Base-by-base conservation (phyloP, 129 eudicot species). In the Helianthus tuberosus region DNA sequence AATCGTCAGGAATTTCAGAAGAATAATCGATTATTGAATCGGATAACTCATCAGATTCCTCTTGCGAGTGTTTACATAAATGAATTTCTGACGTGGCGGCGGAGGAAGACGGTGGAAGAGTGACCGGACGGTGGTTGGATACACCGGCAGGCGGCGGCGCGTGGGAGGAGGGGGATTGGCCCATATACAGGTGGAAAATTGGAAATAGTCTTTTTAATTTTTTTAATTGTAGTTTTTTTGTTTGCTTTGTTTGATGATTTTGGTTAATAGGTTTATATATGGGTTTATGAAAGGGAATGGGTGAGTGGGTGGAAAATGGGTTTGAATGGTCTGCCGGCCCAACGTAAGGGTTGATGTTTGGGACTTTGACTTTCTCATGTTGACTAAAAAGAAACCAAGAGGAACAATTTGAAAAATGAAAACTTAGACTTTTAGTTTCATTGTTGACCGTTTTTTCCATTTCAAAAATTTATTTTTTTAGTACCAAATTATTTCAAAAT, bases 1-100 rank as follows among this genome's bases (percentile, higher is more conserved):
- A 60, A 14, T 59, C 77, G 50, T 85, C 90, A 1, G 90, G 90
- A 17, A 88, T 72, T 55, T 72, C 82, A 8, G 75, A 66, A 14
- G 73, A 77, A 68, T 77, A 66, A 62, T 88, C 88, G 32, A 67
- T 50, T 3, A 25, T 25, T 25, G 2, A 25, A 25, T 25, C 29
- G 29, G 29, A 25, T 25, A 25, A 2, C 29, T 25, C 29, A 25
- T 25, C 29, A 5, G 72, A 73, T 68, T 79, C 76, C 64, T 85
- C 87, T 13, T 17, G 36, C 1, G 13, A 27, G 41, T 51, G 57
- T 41, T 12, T 66, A 16, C 20, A 52, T 14, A 63, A 23, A 9
- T 27, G 13, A 53, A 67, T 72, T 38, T 82, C 77, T n/a, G 70
- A 46, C 46, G 36, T 32, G 59, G 50, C 38, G n/a, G 60, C 9